Evolutionary conservation across 1,139 yeast species (phyloP), one percentile per base, ranked within the genome.

Genomic region (Protomyces inouyei): DNA sequence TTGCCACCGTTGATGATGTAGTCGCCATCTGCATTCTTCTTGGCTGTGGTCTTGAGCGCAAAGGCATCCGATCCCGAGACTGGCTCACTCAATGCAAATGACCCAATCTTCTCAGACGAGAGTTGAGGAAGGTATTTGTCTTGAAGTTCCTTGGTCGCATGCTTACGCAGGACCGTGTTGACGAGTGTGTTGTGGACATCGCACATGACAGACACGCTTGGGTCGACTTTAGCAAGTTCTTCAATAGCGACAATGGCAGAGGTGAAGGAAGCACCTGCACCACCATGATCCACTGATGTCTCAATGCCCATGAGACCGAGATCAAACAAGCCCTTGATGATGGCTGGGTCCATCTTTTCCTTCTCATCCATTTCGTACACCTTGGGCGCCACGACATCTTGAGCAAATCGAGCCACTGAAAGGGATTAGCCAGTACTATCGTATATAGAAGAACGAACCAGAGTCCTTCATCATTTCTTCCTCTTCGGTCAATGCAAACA

Each of bases 31-130:
- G 71, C 71, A 57, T 73, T 73, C 64, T 73, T 72, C 53, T 70
- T 71, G 55, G 79, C 79, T 18, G 72, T 69, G 10, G 78, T 70
- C 70, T 76, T 76, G 67, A 78, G 69, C 32, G 81, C 81, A 69
- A 78, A 78, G n/a, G 81, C 81, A 67, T 78, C 81, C 5, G 79
- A 76, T 14, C 81, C 81, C 1, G 79, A 74, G n/a, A 75, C 71
- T 16, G 80, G 73, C 69, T 78, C 81, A 23, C 80, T 76, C 21
- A 78, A 73, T 43, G 76, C 76, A 69, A 78, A 78, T 4, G 80
- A 73, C 45, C 81, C 81, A 12, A 78, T 75, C 57, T 72, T 72
- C 40, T 69, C 71, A n/a, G 71, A 65, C 16, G 80, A 76, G 36
- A 78, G 72, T 55, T 70, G 73, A 12, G 81, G 80, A 43, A 78